Percentiles rank a stretch among this genome's conserved stretches.
phyloP scores from a whole-genome alignment of 805 yeast genomes.

The Kluyveromyces aestuarii region DNA sequence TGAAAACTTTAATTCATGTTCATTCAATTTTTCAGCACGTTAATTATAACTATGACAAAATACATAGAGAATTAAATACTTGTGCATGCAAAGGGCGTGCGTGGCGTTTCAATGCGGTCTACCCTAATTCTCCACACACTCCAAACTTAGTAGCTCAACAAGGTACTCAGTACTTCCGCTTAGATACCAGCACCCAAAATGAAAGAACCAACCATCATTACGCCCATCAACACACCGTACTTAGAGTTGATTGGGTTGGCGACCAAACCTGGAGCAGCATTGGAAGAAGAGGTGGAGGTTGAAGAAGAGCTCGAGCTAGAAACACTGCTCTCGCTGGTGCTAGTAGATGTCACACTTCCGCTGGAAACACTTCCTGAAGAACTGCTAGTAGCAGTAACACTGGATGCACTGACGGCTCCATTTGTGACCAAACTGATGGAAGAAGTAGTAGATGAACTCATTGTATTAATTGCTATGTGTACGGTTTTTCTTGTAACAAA shows the following conservation, averaged over 20 bases:
- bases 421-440: not conserved
- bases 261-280: conserved; percentile 27
- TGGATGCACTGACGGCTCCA: not conserved
- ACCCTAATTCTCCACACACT: too few relatives aligned
- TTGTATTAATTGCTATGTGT: too few relatives aligned
- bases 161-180: conserved; percentile 1
- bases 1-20: too few relatives aligned
- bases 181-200: conserved; percentile 27
- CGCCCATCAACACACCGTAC: conserved; percentile 32
- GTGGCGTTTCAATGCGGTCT: too few relatives aligned
- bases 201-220: conserved; percentile 31
- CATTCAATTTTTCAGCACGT: not conserved
- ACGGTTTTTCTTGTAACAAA: too few relatives aligned
- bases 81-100: not conserved
- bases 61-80: not conserved
- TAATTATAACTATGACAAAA: not conserved
- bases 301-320: conserved; percentile 10
- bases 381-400: conserved; percentile 6
- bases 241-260: conserved; percentile 34
- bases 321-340: not conserved
- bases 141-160: not conserved
- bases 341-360: conserved; percentile 14
- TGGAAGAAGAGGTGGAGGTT: conserved; percentile 16
- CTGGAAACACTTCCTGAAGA: conserved; percentile 12
- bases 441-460: not conserved